Evolutionary conservation across 345 rosid genomes (phyloP).

Genomic region (Lepidium didymum): DNA sequence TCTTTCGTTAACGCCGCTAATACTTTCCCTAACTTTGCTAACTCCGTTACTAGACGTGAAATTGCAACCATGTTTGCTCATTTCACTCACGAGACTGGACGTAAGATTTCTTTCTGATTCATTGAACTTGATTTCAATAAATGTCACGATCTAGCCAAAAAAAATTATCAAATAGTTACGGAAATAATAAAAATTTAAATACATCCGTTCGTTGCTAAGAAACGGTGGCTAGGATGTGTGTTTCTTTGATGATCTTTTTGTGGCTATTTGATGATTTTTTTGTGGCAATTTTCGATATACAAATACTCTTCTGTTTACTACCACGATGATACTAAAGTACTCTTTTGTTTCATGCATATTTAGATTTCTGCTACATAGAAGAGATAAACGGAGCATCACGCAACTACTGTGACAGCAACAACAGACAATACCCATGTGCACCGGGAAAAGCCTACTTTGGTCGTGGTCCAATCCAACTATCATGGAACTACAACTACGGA

Average conservation of each 20-base stretch:
- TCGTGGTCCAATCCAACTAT: constrained; percentile 47
- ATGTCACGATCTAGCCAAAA: too few species aligned
- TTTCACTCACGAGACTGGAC: constrained; percentile 1
- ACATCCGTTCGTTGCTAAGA: too few species aligned
- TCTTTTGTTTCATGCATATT: too few species aligned
- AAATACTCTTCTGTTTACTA: too few species aligned
- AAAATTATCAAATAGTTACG: too few species aligned
- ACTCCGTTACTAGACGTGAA: constrained; percentile 22
- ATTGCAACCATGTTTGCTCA: constrained; percentile 37
- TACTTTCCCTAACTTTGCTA: not conserved
- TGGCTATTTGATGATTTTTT: too few species aligned
- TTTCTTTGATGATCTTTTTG: too few species aligned
- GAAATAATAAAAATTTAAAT: too few species aligned
- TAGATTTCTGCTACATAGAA: constrained; percentile 60
- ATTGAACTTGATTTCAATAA: too few species aligned
- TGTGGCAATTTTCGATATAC: too few species aligned
- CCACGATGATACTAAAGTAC: too few species aligned
- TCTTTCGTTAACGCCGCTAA: constrained; percentile 14
- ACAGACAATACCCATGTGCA: constrained; percentile 48
- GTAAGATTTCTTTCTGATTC: constrained; percentile 9
- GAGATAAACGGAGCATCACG: constrained; percentile 44
- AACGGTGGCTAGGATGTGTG: too few species aligned
- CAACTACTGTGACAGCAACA: constrained; percentile 38
- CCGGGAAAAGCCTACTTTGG: constrained; percentile 41
- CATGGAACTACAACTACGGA: constrained; percentile 58